A percentile compares a stretch with the other conserved stretches of the same genome.
Conservation (phyloP, 2,329 filamentous ascomycete genomes). For the Colletotrichum sojae region DNA sequence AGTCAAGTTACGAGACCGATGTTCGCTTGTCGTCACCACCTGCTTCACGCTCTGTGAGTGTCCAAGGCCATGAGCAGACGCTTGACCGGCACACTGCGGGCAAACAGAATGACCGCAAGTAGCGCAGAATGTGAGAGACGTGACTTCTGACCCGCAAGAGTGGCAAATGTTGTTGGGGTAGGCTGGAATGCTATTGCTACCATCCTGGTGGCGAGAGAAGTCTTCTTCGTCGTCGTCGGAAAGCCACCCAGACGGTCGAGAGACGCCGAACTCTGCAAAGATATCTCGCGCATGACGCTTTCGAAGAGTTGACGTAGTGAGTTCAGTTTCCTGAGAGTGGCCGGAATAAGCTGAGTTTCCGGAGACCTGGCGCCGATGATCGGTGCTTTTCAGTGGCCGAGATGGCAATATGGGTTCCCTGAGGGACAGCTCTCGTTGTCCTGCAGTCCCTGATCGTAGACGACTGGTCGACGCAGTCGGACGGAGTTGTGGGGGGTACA, state of each 20-base stretch:
- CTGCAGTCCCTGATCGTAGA: slow-evolving; percentile 3
- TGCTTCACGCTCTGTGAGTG: too few species aligned
- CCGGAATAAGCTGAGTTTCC: slow-evolving; percentile 35
- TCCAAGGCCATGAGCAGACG: slow-evolving; percentile 42
- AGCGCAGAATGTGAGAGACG: slow-evolving; percentile 56
- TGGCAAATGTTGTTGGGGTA: slow-evolving; percentile 61
- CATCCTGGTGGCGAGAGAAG: slow-evolving; percentile 46
- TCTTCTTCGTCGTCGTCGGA: slow-evolving; percentile 55
- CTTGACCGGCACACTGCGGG: slow-evolving; percentile 58
- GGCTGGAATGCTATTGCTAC: slow-evolving; percentile 47
- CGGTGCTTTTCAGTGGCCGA: neutral
- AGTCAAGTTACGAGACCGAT: neutral
- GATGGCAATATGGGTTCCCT: neutral
- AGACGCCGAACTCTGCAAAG: slow-evolving; percentile 62
- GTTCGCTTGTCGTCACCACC: neutral
- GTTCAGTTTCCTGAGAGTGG: slow-evolving; percentile 43
- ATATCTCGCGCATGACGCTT: slow-evolving; percentile 61
- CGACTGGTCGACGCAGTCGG: slow-evolving; percentile 32
- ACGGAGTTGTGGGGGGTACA: slow-evolving; percentile 17
- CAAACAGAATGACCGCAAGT: slow-evolving; percentile 68
- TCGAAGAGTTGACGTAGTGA: slow-evolving; percentile 52
- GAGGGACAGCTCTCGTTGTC: neutral
- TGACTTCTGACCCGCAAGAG: slow-evolving; percentile 61
- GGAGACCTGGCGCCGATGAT: slow-evolving; percentile 21
- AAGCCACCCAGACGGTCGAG: slow-evolving; percentile 61